Evolutionary conservation across 768 basidiomycete species (phyloP), one percentile per base, ranked within the genome.

Genomic region (Exidia glandulosa): DNA sequence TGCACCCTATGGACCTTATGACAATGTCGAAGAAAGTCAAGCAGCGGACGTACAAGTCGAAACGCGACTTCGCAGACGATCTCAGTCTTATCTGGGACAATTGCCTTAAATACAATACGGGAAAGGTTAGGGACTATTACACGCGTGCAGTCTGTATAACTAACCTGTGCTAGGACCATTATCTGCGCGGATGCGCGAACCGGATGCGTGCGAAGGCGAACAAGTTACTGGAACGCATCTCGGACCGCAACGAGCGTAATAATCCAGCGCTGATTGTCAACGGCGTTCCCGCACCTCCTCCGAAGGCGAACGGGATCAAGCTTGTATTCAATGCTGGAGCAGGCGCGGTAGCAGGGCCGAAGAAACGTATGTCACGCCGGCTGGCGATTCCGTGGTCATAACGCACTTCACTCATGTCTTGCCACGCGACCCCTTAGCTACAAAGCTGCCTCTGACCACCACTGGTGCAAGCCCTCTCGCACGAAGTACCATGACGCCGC

Each of bases 41-140:
- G 75, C 77, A 81, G 61, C 90, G 89, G 70, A 80, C 83, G 55
- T 97, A 96, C 81, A 94, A 94, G 73, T 90, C 86, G 32, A 98
- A 98, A 74, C 79, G 84, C 63, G 90, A 94, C 66, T 98, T 99
- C 73, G 87, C 87, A 63, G 87, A 90, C 61, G 96, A 99, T 74
- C 76, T 99, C 47, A 90, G 95, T 65, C 82, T 97, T 62, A 97
- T 99, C 65, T 99, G 96, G 96, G 84, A 84, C 52, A 99, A 98
- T 64, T 97, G 95, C 72, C 81, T 87, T 63, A 84, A 81, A 4
- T 98, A 98, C 72, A 99, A 99, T 71, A 86, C 90, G 19, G 81
- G 85, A 12, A 88, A 93, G 76, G 94, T 92, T 65, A 62, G 87
- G 79, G 16, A n/a, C 50, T 59, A 27, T 47, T 7, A 29, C 52